Evolutionary conservation across 2,329 filamentous ascomycete species (phyloP).

Genomic region (Aaosphaeria pasadenensis): DNA sequence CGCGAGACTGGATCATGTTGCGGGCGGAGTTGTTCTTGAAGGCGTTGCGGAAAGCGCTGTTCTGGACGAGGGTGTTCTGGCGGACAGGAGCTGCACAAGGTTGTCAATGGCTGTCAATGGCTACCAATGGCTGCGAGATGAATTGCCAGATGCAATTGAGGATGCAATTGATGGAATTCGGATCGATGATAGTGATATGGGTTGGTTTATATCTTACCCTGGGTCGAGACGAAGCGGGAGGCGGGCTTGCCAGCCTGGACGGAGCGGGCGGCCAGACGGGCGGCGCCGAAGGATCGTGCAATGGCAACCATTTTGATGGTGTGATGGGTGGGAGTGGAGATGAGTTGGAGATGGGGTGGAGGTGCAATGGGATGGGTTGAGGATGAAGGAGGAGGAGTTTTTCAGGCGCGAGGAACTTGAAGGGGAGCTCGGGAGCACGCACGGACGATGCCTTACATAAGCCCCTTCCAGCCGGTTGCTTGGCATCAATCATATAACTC

Average conservation of each 20-base stretch:
- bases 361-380: constrained; percentile 30
- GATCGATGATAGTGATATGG: constrained; percentile 20
- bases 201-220: constrained; percentile 15
- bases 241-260: constrained; percentile 37
- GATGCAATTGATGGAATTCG: constrained; percentile 9
- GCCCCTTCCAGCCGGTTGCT: no score
- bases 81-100: constrained; percentile 24
- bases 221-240: constrained; percentile 31
- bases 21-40: constrained; percentile 41
- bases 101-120: constrained; percentile 24
- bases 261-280: constrained; percentile 40
- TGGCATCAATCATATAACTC: no score
- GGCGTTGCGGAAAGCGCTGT: constrained; percentile 35
- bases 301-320: constrained; percentile 40
- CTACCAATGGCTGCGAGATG: no score
- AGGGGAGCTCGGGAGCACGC: constrained; percentile 3
- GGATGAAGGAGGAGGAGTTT: constrained; percentile 22
- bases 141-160: constrained; percentile 7
- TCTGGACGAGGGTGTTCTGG: constrained; percentile 37
- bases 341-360: constrained; percentile 38
- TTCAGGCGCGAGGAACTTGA: neutral
- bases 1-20: constrained; percentile 40
- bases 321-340: constrained; percentile 34
- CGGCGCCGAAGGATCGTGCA: constrained; percentile 38
- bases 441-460: no score